Evolutionary conservation across 2,329 filamentous ascomycete species (phyloP).

Genomic region (Samsoniella hepiali): DNA sequence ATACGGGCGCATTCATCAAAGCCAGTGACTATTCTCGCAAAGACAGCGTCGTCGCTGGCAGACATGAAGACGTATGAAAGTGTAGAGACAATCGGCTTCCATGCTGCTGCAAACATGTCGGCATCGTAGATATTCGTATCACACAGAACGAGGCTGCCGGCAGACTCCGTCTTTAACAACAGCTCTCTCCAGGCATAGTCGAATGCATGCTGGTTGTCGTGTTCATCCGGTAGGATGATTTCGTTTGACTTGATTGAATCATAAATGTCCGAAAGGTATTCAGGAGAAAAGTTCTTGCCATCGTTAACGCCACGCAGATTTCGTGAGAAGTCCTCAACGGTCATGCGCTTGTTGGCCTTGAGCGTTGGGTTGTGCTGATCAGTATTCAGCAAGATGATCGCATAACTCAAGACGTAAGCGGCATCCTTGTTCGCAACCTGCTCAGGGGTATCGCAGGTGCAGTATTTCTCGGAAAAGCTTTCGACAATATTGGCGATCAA

Average conservation of each 20-base stretch:
- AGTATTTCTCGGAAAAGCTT: conserved; percentile 83
- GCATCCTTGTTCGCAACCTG: conserved; percentile 82
- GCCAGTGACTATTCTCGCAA: conserved; percentile 85
- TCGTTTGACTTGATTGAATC: conserved; percentile 89
- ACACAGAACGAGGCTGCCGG: conserved; percentile 71
- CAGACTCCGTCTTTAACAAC: conserved; percentile 75
- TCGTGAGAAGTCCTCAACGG: conserved; percentile 72
- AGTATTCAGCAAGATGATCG: conserved; percentile 96
- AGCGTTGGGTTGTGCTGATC: conserved; percentile 95
- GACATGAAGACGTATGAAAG: conserved; percentile 99
- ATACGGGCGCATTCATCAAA: conserved; percentile 97
- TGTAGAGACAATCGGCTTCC: conserved; percentile 92
- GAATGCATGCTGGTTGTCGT: conserved; percentile 94
- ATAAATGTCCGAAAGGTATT: conserved; percentile 83
- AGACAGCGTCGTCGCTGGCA: conserved; percentile 92
- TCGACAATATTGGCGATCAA: conserved; percentile 92
- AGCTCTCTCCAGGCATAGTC: conserved; percentile 98
- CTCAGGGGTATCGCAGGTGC: conserved; percentile 63
- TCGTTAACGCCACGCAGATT: conserved; percentile 91
- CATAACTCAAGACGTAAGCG: conserved; percentile 87
- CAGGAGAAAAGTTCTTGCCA: conserved; percentile 75
- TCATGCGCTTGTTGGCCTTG: conserved; percentile 77
- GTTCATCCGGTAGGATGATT: conserved; percentile 95
- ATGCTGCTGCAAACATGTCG: conserved; percentile 95
- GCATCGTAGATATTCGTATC: conserved; percentile 94